Base-by-base conservation (phyloP, 2,329 filamentous ascomycete species). In the Microcyclospora tardicrescens region DNA sequence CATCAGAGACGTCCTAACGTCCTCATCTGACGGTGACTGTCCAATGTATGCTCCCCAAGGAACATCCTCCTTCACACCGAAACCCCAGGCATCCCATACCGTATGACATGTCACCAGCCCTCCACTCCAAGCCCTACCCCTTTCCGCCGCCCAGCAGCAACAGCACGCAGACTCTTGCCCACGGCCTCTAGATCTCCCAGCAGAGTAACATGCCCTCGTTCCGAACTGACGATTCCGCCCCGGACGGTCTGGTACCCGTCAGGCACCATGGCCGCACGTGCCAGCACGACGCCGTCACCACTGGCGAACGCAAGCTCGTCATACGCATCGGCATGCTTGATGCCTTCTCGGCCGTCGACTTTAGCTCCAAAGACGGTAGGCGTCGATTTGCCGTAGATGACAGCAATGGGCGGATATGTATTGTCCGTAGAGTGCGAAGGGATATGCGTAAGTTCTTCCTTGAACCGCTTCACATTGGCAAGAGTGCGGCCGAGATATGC, bases 201-300 rank as follows among this genome's bases (percentile, higher is more conserved):
- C 53, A 96, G 68, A 1, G 83, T 86, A 28, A 95, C 80, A 63
- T 96, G 89, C 0, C 89, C 87, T 2, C 85, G 69, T 47, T 93
- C 84, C 38, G 80, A 86, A 49, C 76, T 79, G 10, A 94, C 75
- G 13, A 84, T 66, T 0, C 86, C 86, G 10, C 79, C 80, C 34
- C 72, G 75, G 1, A 79, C 84, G 28, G 82, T 67, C 35, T 73
- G 69, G 56, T 94, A 95, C 0, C 86, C 86, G 2, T 73, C 64
- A 0, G 87, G 87, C 33, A 93, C 61, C 83, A 93, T 89, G 0
- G 86, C 82, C 44, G 89, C 84, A 36, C 76, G 76, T 0, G 87
- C 84, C 6, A 95, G 70, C 39, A 89, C 85, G 0, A 96, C 87
- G 0, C 87, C 89, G 56, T 96, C 87, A 2, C 87, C 86, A 15